Evolutionary conservation across 352 stramenopile species (phyloP).

Genomic region (Elongisporangium anandrum): DNA sequence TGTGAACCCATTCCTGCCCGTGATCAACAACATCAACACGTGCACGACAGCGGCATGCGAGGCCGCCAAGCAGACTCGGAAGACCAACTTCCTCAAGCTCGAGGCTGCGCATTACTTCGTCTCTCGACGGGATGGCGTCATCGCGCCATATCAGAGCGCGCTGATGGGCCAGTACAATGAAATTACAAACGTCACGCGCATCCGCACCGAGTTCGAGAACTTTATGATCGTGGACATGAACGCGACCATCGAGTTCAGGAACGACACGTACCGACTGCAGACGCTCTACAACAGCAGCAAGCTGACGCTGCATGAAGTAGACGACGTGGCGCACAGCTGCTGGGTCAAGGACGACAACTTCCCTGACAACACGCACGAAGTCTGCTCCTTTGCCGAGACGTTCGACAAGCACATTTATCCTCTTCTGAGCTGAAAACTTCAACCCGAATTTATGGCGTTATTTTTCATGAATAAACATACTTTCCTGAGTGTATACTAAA

Average conservation of each 20-base stretch:
- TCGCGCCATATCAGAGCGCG: slow-evolving; percentile 33
- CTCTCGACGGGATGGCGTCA: slow-evolving; percentile 21
- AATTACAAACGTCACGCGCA: slow-evolving; percentile 8
- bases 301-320: slow-evolving; percentile 19
- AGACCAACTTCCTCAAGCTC: slow-evolving; percentile 33
- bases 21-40: slow-evolving; percentile 29
- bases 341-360: slow-evolving; percentile 19
- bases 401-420: slow-evolving; percentile 40
- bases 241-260: slow-evolving; percentile 24
- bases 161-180: slow-evolving; percentile 26
- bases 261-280: slow-evolving; percentile 30
- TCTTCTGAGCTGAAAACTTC: background rate
- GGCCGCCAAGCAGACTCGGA: slow-evolving; percentile 24
- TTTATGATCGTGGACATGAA: slow-evolving; percentile 26
- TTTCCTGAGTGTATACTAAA: background rate
- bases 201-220: slow-evolving; percentile 20
- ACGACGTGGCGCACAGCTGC: slow-evolving; percentile 24
- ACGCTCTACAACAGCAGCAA: slow-evolving; percentile 24
- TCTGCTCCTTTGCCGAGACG: slow-evolving; percentile 28
- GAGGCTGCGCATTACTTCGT: slow-evolving; percentile 33
- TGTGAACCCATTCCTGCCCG: slow-evolving; percentile 27
- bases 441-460: background rate
- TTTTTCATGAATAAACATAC: no score
- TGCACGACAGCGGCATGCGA: slow-evolving; percentile 11
- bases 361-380: slow-evolving; percentile 5